Evolutionary conservation across 257 asterid species (phyloP), one percentile per base, ranked within the genome.

Genomic region (Nemophila menziesii): DNA sequence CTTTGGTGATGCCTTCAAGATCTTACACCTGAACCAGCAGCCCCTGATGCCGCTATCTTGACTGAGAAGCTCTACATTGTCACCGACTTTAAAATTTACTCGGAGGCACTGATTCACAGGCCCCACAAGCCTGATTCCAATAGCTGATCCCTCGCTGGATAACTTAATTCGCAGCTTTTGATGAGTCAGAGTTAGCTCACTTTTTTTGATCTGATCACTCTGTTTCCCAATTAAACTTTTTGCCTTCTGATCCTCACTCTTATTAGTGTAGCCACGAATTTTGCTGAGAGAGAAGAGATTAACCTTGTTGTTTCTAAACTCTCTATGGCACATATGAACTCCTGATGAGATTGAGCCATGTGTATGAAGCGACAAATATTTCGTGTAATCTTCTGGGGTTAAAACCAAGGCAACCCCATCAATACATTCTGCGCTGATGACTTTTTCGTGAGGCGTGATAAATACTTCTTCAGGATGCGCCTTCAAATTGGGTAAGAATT

Each of bases 1-100:
- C 57, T 62, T 71, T 62, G 64, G 67, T 19, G 92, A 72, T 38
- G 79, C 60, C 75, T 79, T 89, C 43, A 73, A 42, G 19, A 82
- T 65, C 0, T 78, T 69, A 68, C 96, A 82, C 66, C 78, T 75
- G 65, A 90, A 90, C 99, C 99, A 90, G 68, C 99, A 90, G 34
- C 99, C 99, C 45, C 99, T 90, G 41, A 90, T 66, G 26, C 99
- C 99, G 53, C 99, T 86, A 70, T 90, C 99, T 67, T 73, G 96
- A 68, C 89, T 74, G 44, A 90, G 78, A 67, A 78, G 60, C 46
- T 90, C 99, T 51, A 85, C 71, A 67, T 82, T 79, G 10, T 85
- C 93, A 47, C 72, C 69, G 45, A 54, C 59, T 12, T 61, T 59
- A 46, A 77, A 70, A 37, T 33, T 21, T 12, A 37, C 26, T 12